phyloP scores from a whole-genome alignment of 805 yeast genomes.

The Candida xiaguanensis region DNA sequence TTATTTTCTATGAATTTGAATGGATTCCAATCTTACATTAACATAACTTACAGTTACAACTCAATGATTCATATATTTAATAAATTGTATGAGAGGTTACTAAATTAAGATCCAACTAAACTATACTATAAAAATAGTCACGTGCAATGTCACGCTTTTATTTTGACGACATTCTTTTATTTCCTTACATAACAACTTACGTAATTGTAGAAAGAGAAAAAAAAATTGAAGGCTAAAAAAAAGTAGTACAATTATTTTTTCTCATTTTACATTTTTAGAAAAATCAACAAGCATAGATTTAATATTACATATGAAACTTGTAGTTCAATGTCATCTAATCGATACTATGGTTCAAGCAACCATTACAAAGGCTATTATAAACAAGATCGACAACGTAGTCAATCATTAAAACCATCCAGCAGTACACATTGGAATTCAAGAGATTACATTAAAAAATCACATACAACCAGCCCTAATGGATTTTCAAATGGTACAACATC shows the following conservation, averaged over 20 bases:
- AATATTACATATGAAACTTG: constrained; percentile 3
- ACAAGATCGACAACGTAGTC: constrained; percentile 3
- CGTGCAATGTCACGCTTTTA: no score
- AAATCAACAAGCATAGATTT: constrained; percentile 3
- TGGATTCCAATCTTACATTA: no score
- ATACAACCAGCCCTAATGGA: not conserved
- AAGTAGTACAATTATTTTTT: not conserved
- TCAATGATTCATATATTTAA: no score
- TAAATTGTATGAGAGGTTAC: no score
- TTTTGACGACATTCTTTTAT: no score
- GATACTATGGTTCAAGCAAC: constrained; percentile 3
- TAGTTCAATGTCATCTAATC: constrained; percentile 5
- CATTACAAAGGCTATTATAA: constrained; percentile 2
- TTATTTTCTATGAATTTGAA: no score
- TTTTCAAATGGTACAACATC: not conserved
- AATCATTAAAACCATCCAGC: not conserved
- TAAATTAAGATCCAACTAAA: no score
- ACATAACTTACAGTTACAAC: no score
- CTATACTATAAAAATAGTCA: no score
- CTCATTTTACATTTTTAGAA: constrained; percentile 1
- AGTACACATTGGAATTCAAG: constrained; percentile 2
- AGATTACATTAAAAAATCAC: constrained; percentile 2
- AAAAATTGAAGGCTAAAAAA: not conserved
- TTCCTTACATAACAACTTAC: not conserved
- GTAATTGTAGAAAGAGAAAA: not conserved